Base-by-base conservation (phyloP, 768 basidiomycete genomes). In the Chalciporus chontae region DNA sequence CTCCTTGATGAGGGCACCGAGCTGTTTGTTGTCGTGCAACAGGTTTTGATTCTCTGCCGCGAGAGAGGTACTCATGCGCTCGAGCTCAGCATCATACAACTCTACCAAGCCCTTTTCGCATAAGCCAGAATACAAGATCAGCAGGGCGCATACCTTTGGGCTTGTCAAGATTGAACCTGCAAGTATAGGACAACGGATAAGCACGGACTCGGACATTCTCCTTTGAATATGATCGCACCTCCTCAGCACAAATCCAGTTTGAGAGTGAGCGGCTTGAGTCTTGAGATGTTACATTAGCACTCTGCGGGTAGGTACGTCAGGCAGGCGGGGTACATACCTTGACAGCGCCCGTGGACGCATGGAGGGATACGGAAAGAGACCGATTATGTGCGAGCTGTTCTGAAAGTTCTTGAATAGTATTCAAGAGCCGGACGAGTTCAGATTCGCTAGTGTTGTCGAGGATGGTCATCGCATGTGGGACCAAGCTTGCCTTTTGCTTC, bases 21-120 rank as follows among this genome's bases (percentile, higher is more conserved):
- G 77, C 59, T 98, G 95, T 65, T 96, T 95, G 75, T 98, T 99
- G 71, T 98, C 96, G 58, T 95, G 81, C 60, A 90, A 81, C 38
- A 99, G 73, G 6, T 73, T 70, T 58, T 88, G 85, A 65, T 98
- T 99, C 67, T 99, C 94, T 19, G 78, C 70, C 5, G 78, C 71
- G 60, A 98, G 85, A 42, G 81, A 76, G 4, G 76, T 69, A 56
- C 94, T 94, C 85, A 96, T 91, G 40, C 81, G 80, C 62, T 97
- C 94, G 18, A 99, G 73, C 63, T 96, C 94, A 14, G 82, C 77
- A 43, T 94, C 84, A 61, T 94, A 99, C 50, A 83, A 83, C 71
- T 98, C 96, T 97, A 68, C 15, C 49, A 2, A 21, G 50, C 44
- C 15, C 21, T 44, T 44, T 51, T 48, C n/a, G 19, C 8, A 36